phyloP scores from a whole-genome alignment of 2,329 filamentous ascomycete genomes.

The Colletotrichum gigasporum region DNA sequence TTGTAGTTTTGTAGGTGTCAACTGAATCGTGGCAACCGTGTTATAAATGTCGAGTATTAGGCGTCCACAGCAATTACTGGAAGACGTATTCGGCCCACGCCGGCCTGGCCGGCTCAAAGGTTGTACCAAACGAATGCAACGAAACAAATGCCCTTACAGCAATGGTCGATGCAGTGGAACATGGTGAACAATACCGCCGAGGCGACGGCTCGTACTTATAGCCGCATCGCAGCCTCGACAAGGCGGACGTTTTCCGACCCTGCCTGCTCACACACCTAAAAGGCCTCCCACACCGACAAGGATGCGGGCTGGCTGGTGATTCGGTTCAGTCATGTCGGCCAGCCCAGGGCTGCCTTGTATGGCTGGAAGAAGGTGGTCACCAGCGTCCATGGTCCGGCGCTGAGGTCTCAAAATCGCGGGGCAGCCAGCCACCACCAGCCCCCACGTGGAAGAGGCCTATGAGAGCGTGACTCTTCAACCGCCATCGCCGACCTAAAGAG shows the following conservation, averaged over 20 bases:
- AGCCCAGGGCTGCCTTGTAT: conserved; percentile 38
- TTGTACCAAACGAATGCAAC: conserved; percentile 21
- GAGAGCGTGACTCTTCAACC: conserved; percentile 21
- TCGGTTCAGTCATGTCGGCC: conserved; percentile 21
- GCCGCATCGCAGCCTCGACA: conserved; percentile 8
- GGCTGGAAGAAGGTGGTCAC: conserved; percentile 36
- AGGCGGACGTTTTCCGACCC: conserved; percentile 7
- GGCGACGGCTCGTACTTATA: conserved; percentile 20
- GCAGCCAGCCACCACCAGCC: conserved; percentile 29
- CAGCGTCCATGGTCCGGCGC: conserved; percentile 32
- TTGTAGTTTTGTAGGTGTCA: no score
- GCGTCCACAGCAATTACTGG: conserved; percentile 20
- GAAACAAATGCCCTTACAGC: background rate
- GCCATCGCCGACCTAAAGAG: conserved; percentile 1
- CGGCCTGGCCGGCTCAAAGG: conserved; percentile 33
- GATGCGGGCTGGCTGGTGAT: conserved; percentile 18
- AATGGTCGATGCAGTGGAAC: background rate
- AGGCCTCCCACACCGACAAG: conserved; percentile 17
- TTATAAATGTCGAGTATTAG: background rate
- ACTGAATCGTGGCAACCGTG: background rate
- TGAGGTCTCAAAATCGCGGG: conserved; percentile 31
- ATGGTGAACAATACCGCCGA: background rate
- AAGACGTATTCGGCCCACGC: conserved; percentile 13
- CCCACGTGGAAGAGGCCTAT: conserved; percentile 34
- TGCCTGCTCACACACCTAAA: conserved; percentile 12